phyloP scores from a whole-genome alignment of 208 protist species.

The Trypanosoma cruzi region DNA sequence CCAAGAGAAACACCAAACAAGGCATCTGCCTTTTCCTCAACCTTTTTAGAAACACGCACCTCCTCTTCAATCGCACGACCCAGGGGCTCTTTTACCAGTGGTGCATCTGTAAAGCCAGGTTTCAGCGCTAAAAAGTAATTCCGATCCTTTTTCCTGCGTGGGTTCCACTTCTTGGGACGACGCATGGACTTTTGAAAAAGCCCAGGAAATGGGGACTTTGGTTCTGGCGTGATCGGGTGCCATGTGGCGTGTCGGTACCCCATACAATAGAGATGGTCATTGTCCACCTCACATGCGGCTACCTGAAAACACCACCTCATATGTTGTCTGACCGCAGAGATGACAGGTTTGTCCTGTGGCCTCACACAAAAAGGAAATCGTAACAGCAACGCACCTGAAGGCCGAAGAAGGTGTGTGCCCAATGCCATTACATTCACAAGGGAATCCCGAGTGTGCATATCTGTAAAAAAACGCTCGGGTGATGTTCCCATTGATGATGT shows the following conservation, averaged over 20 bases:
- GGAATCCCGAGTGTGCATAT: neutral
- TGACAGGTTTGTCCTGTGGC: neutral
- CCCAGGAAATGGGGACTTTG: constrained; percentile 41
- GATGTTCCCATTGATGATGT: neutral
- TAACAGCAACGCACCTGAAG: constrained; percentile 21
- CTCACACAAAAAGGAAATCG: constrained; percentile 11
- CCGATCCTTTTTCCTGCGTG: constrained; percentile 23
- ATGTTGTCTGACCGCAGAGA: constrained; percentile 5
- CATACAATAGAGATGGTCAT: constrained; percentile 24
- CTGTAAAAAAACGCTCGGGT: neutral
- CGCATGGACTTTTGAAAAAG: constrained; percentile 21
- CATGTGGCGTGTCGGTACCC: constrained; percentile 24
- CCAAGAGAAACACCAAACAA: constrained; percentile 65
- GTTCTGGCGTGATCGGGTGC: constrained; percentile 16
- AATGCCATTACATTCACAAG: constrained; percentile 16
- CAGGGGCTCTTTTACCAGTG: constrained; percentile 40
- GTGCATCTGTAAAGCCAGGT: constrained; percentile 55
- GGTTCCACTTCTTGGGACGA: constrained; percentile 52
- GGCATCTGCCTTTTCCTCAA: constrained; percentile 45
- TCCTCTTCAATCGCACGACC: constrained; percentile 26
- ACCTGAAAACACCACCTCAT: constrained; percentile 27
- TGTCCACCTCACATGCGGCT: constrained; percentile 2
- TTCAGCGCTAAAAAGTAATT: constrained; percentile 34
- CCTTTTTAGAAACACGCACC: constrained; percentile 27
- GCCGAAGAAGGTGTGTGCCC: constrained; percentile 22